phyloP scores from a whole-genome alignment of 2,329 filamentous ascomycete genomes.

The Arthrobotrys conoides region DNA sequence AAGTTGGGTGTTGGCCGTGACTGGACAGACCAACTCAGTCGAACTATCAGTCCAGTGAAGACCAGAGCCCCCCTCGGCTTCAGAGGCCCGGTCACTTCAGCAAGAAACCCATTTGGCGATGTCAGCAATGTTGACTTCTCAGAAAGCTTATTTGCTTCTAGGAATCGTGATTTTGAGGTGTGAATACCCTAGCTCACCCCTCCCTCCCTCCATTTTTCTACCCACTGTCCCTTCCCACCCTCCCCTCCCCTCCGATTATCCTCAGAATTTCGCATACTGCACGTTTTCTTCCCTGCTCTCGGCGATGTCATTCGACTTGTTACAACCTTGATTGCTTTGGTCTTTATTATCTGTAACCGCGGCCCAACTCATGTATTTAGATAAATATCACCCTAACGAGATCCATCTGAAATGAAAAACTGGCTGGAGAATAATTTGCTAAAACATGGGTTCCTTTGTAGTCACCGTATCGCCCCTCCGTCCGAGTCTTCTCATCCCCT shows the following conservation, averaged over 20 bases:
- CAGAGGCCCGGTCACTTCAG: conserved; percentile 40
- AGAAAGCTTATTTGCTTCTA: conserved; percentile 65
- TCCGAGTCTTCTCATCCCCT: conserved; percentile 54
- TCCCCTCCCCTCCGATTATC: conserved; percentile 73
- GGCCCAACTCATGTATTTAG: conserved; percentile 56
- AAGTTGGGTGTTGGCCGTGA: conserved; percentile 76
- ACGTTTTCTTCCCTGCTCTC: conserved; percentile 12
- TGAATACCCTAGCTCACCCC: conserved; percentile 73
- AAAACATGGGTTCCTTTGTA: conserved; percentile 53
- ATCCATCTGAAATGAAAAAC: conserved; percentile 57
- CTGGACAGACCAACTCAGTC: conserved; percentile 93
- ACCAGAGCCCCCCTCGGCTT: conserved; percentile 61
- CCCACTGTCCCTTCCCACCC: conserved; percentile 74
- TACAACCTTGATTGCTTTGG: conserved; percentile 19
- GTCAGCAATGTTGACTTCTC: conserved; percentile 58
- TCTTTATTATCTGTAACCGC: conserved; percentile 38
- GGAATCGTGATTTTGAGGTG: conserved; percentile 85
- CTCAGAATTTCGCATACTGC: conserved; percentile 7
- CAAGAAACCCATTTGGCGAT: conserved; percentile 56
- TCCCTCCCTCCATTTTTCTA: conserved; percentile 66
- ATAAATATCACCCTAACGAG: conserved; percentile 57
- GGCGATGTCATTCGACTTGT: conserved; percentile 19
- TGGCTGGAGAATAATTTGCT: conserved; percentile 57
- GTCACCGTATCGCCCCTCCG: conserved; percentile 59
- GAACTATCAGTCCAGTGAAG: conserved; percentile 94